phyloP scores from a whole-genome alignment of 164 flowering plant genomes.

The Litsea cubeba region DNA sequence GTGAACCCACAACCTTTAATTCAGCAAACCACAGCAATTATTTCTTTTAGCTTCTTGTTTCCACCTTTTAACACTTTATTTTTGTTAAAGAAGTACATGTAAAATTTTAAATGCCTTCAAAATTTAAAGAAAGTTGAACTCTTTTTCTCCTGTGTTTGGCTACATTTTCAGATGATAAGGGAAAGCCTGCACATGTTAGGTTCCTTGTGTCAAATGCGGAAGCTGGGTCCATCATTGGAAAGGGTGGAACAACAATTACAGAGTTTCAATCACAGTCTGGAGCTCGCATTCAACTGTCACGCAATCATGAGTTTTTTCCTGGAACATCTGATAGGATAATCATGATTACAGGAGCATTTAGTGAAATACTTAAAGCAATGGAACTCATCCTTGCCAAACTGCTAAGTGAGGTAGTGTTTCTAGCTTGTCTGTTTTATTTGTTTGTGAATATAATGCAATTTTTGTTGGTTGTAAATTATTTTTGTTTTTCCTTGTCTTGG shows the following conservation, averaged over 20 bases:
- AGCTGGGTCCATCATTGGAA: constrained; percentile 97
- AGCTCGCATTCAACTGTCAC: constrained; percentile 88
- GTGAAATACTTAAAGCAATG: constrained; percentile 67
- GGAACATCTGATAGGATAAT: constrained; percentile 95
- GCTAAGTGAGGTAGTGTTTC: constrained; percentile 64
- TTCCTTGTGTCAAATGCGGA: constrained; percentile 96
- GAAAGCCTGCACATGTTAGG: constrained; percentile 62
- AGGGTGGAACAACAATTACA: constrained; percentile 93
- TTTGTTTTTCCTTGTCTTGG: constrained; percentile 9
- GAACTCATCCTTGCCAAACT: constrained; percentile 76
- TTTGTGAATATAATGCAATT: background rate
- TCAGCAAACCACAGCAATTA: too few species aligned
- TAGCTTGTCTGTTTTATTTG: background rate
- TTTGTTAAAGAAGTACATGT: background rate
- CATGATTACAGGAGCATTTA: constrained; percentile 71
- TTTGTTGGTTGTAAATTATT: background rate
- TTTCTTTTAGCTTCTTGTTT: too few species aligned
- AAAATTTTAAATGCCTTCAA: background rate
- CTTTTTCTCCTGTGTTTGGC: background rate
- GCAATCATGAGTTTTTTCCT: constrained; percentile 88
- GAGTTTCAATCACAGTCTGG: constrained; percentile 93
- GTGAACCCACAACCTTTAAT: too few species aligned
- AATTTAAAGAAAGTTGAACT: constrained; percentile 1
- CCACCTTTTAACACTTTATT: too few species aligned
- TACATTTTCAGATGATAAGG: constrained; percentile 41